phyloP scores from a whole-genome alignment of 2,329 filamentous ascomycete species.

The Chrysoporthe puriensis region DNA sequence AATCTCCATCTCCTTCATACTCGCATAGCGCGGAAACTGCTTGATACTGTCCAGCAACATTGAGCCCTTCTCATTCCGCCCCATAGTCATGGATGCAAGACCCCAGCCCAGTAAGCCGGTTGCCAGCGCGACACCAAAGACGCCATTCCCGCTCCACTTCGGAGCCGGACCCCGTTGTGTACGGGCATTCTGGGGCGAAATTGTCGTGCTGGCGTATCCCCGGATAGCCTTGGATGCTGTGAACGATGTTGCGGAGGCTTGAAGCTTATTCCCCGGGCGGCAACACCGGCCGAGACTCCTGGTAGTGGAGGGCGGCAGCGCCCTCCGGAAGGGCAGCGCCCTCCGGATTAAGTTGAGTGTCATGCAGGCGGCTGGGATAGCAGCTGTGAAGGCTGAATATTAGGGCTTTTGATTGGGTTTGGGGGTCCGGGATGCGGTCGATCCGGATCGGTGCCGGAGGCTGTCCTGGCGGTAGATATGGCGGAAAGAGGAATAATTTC shows the following conservation, averaged over 20 bases:
- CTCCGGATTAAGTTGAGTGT: slow-evolving; percentile 25
- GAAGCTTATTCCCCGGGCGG: slow-evolving; percentile 17
- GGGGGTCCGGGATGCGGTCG: slow-evolving; percentile 17
- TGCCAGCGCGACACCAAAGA: slow-evolving; percentile 44
- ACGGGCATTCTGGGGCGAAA: slow-evolving; percentile 1
- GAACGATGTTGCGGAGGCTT: slow-evolving; percentile 17
- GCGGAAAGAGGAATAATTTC: not conserved
- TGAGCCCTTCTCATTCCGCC: slow-evolving; percentile 31
- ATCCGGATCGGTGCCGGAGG: slow-evolving; percentile 8
- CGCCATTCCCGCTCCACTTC: slow-evolving; percentile 39
- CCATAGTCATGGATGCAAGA: slow-evolving; percentile 38
- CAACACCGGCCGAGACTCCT: slow-evolving; percentile 15
- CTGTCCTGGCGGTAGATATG: slow-evolving; percentile 2
- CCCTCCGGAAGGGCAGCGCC: slow-evolving; percentile 27
- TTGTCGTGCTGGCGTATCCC: slow-evolving; percentile 20
- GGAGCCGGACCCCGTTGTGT: slow-evolving; percentile 27
- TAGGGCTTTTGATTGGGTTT: slow-evolving; percentile 23
- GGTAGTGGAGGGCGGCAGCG: slow-evolving; percentile 17
- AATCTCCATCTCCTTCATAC: slow-evolving; percentile 47
- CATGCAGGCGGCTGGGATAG: slow-evolving; percentile 27
- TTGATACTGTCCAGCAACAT: slow-evolving; percentile 37
- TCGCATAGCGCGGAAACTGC: slow-evolving; percentile 43
- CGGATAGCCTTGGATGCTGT: slow-evolving; percentile 3
- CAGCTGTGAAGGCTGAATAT: slow-evolving; percentile 20
- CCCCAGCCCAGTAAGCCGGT: slow-evolving; percentile 49